phyloP scores from a whole-genome alignment of 306 rosid genomes.

The Hippophae gyantsensis region DNA sequence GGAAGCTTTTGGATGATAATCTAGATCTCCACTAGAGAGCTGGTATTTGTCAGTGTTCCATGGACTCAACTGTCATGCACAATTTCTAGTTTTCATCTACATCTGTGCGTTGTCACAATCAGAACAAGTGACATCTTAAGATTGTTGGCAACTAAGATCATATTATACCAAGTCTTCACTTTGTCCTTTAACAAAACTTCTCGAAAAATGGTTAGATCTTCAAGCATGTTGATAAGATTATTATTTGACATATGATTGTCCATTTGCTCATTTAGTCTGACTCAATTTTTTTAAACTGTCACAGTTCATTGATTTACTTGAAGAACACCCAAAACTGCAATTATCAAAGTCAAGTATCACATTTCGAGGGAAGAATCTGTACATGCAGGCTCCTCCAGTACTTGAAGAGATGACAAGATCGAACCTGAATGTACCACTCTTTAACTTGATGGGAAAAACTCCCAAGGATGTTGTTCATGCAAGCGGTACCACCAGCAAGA shows the following conservation, averaged over 20 bases:
- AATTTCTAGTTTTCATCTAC: too few species aligned
- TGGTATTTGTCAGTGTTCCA: too few species aligned
- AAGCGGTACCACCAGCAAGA: constrained; percentile 48
- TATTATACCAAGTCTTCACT: too few species aligned
- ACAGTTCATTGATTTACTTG: constrained; percentile 72
- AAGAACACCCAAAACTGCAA: constrained; percentile 65
- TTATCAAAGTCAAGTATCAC: constrained; percentile 71
- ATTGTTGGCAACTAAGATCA: too few species aligned
- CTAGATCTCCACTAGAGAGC: too few species aligned
- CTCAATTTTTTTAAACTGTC: constrained; percentile 20
- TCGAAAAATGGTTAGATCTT: too few species aligned
- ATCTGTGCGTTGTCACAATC: too few species aligned
- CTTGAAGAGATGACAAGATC: constrained; percentile 97
- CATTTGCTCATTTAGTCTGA: constrained; percentile 12
- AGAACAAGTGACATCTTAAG: too few species aligned
- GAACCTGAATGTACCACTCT: constrained; percentile 53
- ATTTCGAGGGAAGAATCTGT: constrained; percentile 67
- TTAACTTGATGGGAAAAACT: constrained; percentile 62
- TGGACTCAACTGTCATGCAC: too few species aligned
- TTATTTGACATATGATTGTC: constrained; percentile 6
- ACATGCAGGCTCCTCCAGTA: constrained; percentile 94
- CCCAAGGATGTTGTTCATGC: constrained; percentile 63
- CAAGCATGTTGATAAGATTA: not conserved
- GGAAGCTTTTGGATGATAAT: too few species aligned
- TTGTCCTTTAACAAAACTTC: too few species aligned